Evolutionary conservation across 306 rosid species (phyloP).

Genomic region (Quillaja saponaria): DNA sequence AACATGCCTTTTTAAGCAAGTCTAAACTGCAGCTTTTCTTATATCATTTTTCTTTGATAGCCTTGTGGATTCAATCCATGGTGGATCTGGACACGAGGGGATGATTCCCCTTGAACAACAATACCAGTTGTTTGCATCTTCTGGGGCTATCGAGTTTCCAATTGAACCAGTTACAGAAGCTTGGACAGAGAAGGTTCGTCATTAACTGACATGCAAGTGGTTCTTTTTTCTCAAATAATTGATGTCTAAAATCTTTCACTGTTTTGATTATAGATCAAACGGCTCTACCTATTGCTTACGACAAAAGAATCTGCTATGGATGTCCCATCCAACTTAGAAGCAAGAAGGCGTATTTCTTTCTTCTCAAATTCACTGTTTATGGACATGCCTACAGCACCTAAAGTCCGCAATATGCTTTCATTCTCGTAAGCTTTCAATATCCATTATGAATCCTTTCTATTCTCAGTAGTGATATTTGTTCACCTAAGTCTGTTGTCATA

Average conservation of each 20-base stretch:
- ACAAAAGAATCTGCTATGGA: conserved; percentile 99
- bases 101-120: conserved; percentile 63
- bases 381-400: conserved; percentile 95
- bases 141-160: conserved; percentile 93
- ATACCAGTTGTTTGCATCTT: conserved; percentile 88
- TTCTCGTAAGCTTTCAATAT: conserved; percentile 91
- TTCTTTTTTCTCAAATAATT: too few species aligned
- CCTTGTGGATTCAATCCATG: conserved; percentile 70
- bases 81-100: conserved; percentile 72
- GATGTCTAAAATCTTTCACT: conserved; percentile 2
- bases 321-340: conserved; percentile 96
- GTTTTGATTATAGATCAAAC: conserved; percentile 60
- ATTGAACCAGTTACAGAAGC: conserved; percentile 66
- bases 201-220: neutral
- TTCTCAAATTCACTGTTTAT: conserved; percentile 93
- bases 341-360: conserved; percentile 90
- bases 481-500: too few species aligned
- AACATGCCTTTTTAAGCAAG: too few species aligned
- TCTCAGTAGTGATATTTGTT: too few species aligned
- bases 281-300: conserved; percentile 76
- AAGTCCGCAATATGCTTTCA: conserved; percentile 98
- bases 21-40: conserved; percentile 19
- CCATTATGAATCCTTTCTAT: too few species aligned
- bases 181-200: conserved; percentile 88
- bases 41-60: conserved; percentile 46